Evolutionary conservation across 345 rosid species (phyloP).

Genomic region (Citrus hindsii): DNA sequence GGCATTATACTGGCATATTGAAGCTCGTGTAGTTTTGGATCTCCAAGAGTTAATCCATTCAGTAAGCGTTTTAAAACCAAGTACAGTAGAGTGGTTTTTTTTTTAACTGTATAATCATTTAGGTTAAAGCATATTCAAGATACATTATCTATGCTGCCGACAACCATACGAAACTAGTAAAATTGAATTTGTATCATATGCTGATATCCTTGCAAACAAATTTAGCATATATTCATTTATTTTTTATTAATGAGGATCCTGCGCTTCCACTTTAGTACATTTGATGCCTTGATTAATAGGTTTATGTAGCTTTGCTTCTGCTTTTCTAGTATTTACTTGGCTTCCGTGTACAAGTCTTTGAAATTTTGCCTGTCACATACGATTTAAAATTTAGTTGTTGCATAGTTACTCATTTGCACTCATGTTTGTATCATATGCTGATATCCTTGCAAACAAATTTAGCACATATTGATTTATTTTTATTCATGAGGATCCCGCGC

Average conservation of each 20-base stretch:
- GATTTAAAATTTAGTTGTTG: not conserved
- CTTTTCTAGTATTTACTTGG: not conserved
- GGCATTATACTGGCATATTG: constrained; percentile 96
- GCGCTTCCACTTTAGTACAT: not conserved
- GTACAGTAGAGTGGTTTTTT: no score
- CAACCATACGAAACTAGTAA: not conserved
- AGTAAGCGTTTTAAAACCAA: constrained; percentile 35
- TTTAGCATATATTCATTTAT: not conserved
- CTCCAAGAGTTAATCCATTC: constrained; percentile 68
- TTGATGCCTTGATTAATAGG: not conserved
- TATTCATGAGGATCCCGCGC: not conserved
- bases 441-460: no score
- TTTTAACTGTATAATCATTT: not conserved
- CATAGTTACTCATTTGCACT: not conserved
- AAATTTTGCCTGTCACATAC: not conserved
- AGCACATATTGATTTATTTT: no score
- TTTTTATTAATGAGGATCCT: not conserved
- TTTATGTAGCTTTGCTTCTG: not conserved
- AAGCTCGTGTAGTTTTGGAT: constrained; percentile 95
- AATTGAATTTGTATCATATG: not conserved
- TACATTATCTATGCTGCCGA: not conserved
- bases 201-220: not conserved
- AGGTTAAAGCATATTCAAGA: no score
- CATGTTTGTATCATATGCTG: not conserved
- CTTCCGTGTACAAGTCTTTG: not conserved